These are phyloP conservation scores for Actinomortierella ambigua DNA, from an alignment of 371 early-diverging fungal species.

Conservation along the genomic window DNA sequence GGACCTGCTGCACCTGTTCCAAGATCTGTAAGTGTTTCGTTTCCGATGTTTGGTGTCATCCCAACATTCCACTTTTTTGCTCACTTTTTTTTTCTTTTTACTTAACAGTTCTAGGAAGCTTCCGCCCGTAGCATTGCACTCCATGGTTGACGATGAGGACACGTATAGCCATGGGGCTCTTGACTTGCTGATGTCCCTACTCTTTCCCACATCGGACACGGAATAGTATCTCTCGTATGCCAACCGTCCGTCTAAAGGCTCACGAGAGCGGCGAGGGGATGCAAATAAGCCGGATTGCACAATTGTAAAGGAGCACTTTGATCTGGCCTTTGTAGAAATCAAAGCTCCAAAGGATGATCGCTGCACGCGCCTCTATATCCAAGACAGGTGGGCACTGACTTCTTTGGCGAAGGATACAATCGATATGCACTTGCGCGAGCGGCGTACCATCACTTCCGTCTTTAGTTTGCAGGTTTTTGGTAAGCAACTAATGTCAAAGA, in stretches of 20 bases:
- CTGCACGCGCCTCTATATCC: constrained; percentile 6
- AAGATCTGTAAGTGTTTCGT: constrained; percentile 5
- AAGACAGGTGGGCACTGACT: constrained; percentile 16
- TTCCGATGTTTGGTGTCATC: background rate
- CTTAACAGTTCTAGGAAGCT: constrained; percentile 9
- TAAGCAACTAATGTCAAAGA: constrained; percentile 4
- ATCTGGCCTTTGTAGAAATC: background rate
- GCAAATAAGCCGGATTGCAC: constrained; percentile 14
- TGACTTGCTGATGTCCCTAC: constrained; percentile 1
- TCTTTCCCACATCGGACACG: background rate
- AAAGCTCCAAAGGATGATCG: background rate
- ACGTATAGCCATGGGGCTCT: constrained; percentile 3
- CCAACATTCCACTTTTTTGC: background rate
- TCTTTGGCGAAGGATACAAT: constrained; percentile 22
- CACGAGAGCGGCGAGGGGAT: constrained; percentile 9
- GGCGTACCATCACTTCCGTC: constrained; percentile 11
- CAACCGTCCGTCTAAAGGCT: constrained; percentile 5
- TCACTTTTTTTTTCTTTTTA: background rate
- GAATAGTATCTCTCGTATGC: constrained; percentile 6
- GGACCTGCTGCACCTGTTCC: constrained; percentile 7
- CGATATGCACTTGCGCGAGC: constrained; percentile 15
- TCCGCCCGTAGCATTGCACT: background rate
- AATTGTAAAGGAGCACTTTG: background rate
- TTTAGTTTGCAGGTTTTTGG: constrained; percentile 17
- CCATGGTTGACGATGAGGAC: constrained; percentile 9